Percentiles rank a stretch among this genome's conserved stretches.
phyloP scores from a whole-genome alignment of 805 yeast genomes.

The Metschnikowia matae region DNA sequence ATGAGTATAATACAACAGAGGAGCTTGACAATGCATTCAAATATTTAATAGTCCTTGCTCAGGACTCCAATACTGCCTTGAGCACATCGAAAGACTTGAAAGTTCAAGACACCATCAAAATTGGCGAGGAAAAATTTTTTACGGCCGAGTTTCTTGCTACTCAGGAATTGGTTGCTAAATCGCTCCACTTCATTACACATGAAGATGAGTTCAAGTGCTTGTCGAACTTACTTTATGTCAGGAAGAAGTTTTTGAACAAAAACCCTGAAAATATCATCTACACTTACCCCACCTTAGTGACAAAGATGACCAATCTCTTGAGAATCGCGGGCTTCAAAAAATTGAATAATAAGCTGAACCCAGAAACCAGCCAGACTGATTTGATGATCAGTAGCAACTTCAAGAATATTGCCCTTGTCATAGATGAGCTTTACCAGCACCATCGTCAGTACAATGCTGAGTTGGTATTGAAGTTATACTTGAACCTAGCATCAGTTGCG shows the following conservation, averaged over 20 bases:
- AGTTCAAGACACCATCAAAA: constrained; percentile 28
- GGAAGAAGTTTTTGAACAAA: constrained; percentile 45
- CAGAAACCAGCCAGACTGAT: constrained; percentile 22
- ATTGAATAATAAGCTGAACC: constrained; percentile 24
- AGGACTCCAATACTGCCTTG: constrained; percentile 25
- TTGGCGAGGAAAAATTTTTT: constrained; percentile 26
- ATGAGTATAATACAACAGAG: constrained; percentile 29
- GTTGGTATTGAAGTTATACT: constrained; percentile 46
- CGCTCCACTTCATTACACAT: constrained; percentile 59
- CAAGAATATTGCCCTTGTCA: constrained; percentile 65
- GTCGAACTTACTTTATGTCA: constrained; percentile 31
- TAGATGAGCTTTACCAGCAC: constrained; percentile 58
- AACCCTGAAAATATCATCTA: constrained; percentile 55
- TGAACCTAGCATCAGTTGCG: constrained; percentile 69
- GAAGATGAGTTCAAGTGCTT: constrained; percentile 38
- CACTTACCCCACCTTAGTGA: constrained; percentile 75
- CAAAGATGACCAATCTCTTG: constrained; percentile 55
- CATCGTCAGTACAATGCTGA: constrained; percentile 32
- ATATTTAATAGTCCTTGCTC: constrained; percentile 53
- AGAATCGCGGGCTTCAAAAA: constrained; percentile 38
- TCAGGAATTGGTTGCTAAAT: constrained; percentile 64
- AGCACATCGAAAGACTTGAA: constrained; percentile 41
- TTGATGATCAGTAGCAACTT: constrained; percentile 49
- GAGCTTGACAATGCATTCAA: constrained; percentile 60
- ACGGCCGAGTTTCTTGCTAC: constrained; percentile 38